Evolutionary conservation across 2,329 filamentous ascomycete genomes (phyloP).

Genomic region (Colletotrichum truncatum): DNA sequence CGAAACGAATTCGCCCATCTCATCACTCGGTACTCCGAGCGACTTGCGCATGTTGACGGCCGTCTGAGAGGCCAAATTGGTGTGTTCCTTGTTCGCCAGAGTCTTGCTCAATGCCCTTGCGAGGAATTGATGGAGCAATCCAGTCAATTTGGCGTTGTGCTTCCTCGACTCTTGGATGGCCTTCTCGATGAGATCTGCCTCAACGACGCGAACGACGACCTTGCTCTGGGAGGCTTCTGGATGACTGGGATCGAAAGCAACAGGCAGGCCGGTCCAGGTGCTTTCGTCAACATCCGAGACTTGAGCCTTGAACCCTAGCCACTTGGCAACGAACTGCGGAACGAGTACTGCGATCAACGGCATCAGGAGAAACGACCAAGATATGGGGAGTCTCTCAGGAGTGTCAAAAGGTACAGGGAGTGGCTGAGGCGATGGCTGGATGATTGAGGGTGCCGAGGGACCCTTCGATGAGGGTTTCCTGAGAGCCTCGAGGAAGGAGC

Average conservation of each 20-base stretch:
- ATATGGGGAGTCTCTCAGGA: conserved; percentile 48
- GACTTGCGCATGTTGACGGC: conserved; percentile 51
- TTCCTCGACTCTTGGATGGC: conserved; percentile 40
- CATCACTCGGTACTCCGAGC: conserved; percentile 38
- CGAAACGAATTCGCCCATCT: conserved; percentile 47
- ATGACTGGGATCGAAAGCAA: conserved; percentile 40
- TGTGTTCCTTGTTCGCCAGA: conserved; percentile 33
- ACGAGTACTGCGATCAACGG: conserved; percentile 47
- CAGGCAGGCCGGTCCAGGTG: conserved; percentile 43
- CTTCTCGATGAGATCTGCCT: conserved; percentile 34
- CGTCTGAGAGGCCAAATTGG: conserved; percentile 47
- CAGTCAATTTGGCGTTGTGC: conserved; percentile 50
- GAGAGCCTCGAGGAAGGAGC: conserved; percentile 43
- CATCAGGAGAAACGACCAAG: conserved; percentile 51
- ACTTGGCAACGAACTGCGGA: conserved; percentile 41
- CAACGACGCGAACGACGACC: conserved; percentile 42
- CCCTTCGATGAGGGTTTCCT: background rate
- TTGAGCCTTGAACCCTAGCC: conserved; percentile 43
- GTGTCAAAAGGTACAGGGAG: conserved; percentile 49
- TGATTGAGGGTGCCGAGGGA: background rate
- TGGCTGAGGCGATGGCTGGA: conserved; percentile 26
- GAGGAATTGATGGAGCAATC: conserved; percentile 48
- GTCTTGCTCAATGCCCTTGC: conserved; percentile 45
- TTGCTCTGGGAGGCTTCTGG: conserved; percentile 37
- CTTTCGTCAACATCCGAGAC: conserved; percentile 36